Evolutionary conservation across 352 stramenopile species (phyloP), one percentile per base, ranked within the genome.

Genomic region (Globisporangium megalacanthum): DNA sequence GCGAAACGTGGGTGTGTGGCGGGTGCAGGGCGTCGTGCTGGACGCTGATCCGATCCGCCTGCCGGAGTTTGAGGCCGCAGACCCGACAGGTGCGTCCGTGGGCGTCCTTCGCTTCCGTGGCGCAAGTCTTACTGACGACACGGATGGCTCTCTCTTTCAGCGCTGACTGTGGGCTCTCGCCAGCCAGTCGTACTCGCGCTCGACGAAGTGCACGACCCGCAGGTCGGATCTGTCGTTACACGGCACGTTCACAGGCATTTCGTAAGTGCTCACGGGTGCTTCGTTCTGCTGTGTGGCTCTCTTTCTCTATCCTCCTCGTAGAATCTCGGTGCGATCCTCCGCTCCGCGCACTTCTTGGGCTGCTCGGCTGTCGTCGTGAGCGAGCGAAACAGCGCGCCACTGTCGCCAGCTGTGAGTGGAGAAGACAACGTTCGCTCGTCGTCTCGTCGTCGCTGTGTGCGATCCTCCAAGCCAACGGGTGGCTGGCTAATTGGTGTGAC

Each of bases 311-410:
- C 25, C n/a, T 14, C 2, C 13, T 9, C 1, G 6, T 22, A 86
- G 72, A 93, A 91, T 56, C 77, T 91, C 51, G 83, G 83, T 36
- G 83, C 80, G 0, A 89, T 93, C 33, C 71, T 93, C 6, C 80
- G 83, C 15, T 91, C 83, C 6, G 80, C 80, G 0, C 79, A 91
- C 56, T 93, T 93, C 37, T 70, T 93, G 20, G 83, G 80, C 52
- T 88, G 77, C 48, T 68, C 75, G 4, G 75, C 70, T 0, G 77
- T 93, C 3, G 49, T 93, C 14, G 62, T 88, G 31, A 93, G 80
- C 56, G 77, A 88, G 33, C 75, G 73, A 15, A 89, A 93, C 56
- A 86, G 62, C 19, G 83, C 83, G 9, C 80, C 83, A 6, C 61
- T 93, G 41, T 90, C 83, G 33, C 80, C 83, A 49, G 75, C 83